phyloP scores from a whole-genome alignment of 495 filamentous ascomycete species.

The Cudoniella acicularis region DNA sequence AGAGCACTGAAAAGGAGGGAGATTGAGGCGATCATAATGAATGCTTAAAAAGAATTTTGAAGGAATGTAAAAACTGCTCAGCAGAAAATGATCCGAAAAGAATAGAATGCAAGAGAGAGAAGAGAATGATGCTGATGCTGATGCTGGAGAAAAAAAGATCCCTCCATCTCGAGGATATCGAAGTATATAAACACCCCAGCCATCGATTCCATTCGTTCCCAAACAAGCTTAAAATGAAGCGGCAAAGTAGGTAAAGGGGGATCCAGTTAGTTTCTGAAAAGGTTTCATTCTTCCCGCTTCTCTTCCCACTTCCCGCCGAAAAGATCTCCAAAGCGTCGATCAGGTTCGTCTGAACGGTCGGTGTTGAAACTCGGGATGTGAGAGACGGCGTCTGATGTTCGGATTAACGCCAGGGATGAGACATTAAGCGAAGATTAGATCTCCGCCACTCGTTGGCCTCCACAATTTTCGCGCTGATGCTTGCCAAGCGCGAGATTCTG shows the following conservation, averaged over 20 bases:
- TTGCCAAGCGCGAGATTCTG: background rate
- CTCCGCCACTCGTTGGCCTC: background rate
- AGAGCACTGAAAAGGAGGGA: constrained; percentile 16
- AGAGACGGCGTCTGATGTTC: constrained; percentile 13
- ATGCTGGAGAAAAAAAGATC: background rate
- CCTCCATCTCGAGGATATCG: constrained; percentile 4
- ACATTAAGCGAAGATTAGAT: constrained; percentile 1
- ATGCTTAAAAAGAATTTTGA: background rate
- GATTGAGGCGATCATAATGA: constrained; percentile 20
- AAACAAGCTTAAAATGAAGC: background rate
- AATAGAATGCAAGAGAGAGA: constrained; percentile 11
- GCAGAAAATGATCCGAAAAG: constrained; percentile 1
- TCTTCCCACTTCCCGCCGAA: background rate
- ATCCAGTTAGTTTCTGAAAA: constrained; percentile 4
- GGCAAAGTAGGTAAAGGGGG: constrained; percentile 4
- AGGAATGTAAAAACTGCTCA: constrained; percentile 19
- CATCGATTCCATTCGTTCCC: background rate
- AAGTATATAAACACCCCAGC: background rate
- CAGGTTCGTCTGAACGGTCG: constrained; percentile 15
- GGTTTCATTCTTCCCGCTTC: constrained; percentile 3
- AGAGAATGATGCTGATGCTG: background rate
- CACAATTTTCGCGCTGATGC: background rate
- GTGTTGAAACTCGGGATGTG: constrained; percentile 17
- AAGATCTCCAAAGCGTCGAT: constrained; percentile 2
- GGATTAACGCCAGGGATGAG: constrained; percentile 7